Evolutionary conservation across 75 land plant species (phyloP), one percentile per base, ranked within the genome.

Genomic region (Pinus tabuliformis): DNA sequence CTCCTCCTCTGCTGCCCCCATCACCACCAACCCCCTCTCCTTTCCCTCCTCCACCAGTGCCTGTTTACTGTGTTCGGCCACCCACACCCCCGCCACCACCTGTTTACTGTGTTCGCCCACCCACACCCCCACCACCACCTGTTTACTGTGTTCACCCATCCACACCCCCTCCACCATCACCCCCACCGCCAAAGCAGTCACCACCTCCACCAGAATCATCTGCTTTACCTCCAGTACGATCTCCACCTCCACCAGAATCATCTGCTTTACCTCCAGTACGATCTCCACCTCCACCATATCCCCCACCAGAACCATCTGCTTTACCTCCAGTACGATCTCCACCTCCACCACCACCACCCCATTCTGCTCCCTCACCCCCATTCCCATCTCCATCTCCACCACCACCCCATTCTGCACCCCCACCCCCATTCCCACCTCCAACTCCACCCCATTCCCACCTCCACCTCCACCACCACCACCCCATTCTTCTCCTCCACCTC

Each of bases 1-100:
- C 70, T 17, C 13, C 17, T 6, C 17, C 36, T 84, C 80, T 56
- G 75, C 85, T 12, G 73, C 89, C n/a, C 82, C 93, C 0, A 71
- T 6, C 60, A 2, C 11, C 70, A 36, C 36, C 70, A 0, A 15
- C 68, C 4, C 68, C 70, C 12, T 30, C 70, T 5, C 70, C 70
- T 12, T 66, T 45, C 17, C 33, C 70, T 15, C 70, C 70, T 17
- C 33, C 42, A 8, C 42, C 13, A 15, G 3, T 42, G 30, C 70
- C 70, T 66, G 12, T 17, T 8, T 37, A 39, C 6, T 42, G 21
- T 45, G 58, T 5, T 39, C 72, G 45, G 15, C 72, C 72, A 39
- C 17, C 72, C 22, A n/a, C 42, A 20, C 45, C 42, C 6, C n/a
- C 72, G 18, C 39, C 52, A 8, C 4, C 72, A 5, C 72, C 72